phyloP scores from a whole-genome alignment of 2,329 filamentous ascomycete species.

The Zymoseptoria ardabiliae region DNA sequence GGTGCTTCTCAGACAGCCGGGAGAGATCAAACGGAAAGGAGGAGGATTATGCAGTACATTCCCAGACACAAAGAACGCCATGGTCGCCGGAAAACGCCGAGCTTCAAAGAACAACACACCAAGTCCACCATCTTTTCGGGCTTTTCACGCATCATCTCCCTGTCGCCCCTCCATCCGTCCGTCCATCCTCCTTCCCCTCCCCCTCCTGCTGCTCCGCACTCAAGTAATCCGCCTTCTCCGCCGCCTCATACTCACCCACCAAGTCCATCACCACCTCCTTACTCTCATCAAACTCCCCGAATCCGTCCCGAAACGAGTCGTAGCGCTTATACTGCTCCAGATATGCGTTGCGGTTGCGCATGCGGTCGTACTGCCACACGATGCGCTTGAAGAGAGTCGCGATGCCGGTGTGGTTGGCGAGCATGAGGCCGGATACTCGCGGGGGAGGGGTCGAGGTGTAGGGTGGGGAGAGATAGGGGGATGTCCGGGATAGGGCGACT shows the following conservation, averaged over 20 bases:
- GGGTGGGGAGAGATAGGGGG: constrained; percentile 88
- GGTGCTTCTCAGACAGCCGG: too few species aligned
- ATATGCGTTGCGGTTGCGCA: constrained; percentile 95
- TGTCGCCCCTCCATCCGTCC: constrained; percentile 38
- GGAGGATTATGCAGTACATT: background rate
- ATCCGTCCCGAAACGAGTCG: constrained; percentile 80
- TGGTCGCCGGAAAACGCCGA: background rate
- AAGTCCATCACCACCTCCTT: constrained; percentile 84
- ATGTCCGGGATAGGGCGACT: constrained; percentile 92
- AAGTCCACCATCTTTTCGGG: background rate
- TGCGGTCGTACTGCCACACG: constrained; percentile 81
- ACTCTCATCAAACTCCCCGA: constrained; percentile 92
- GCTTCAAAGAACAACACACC: background rate
- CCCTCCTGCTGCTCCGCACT: constrained; percentile 43
- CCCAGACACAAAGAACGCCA: background rate
- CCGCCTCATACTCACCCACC: constrained; percentile 91
- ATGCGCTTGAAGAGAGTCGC: constrained; percentile 95
- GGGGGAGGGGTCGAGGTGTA: constrained; percentile 84
- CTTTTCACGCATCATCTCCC: constrained; percentile 21
- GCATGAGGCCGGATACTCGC: constrained; percentile 90
- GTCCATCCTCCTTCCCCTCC: constrained; percentile 26
- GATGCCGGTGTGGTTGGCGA: constrained; percentile 96
- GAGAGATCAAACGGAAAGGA: too few species aligned
- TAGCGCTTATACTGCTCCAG: constrained; percentile 95
- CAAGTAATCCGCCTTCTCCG: constrained; percentile 83